Evolutionary conservation across 352 stramenopile species (phyloP), one percentile per base, ranked within the genome.

Genomic region (Elongisporangium prolatum): DNA sequence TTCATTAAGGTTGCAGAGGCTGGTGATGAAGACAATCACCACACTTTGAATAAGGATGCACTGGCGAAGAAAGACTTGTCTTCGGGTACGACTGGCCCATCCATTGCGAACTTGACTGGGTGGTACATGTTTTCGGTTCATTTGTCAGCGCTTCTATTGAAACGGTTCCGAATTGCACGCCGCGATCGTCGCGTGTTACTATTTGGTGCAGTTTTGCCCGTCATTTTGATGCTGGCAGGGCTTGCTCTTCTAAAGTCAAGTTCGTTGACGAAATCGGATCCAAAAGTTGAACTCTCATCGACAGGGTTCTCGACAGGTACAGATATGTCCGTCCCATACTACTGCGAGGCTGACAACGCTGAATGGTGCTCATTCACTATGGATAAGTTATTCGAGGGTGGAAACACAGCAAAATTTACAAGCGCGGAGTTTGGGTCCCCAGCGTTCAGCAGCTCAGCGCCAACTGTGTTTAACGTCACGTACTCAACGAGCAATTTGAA

Each of bases 121-220:
- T 50, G 64, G 7, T 20, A 50, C 14, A 72, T 86, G 52, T 98
- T 98, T 71, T 69, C 78, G 21, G 74, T 82, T 21, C 93, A 98
- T 61, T 75, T 98, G 50, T 63, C 65, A 38, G 91, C 91, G 34
- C 68, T 98, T 49, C 84, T 98, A 52, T 62, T 79, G 25, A 98
- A 98, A 58, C 75, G 95, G 16, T 88, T 92, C 40, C 77, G 84
- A 4, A 94, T 97, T 49, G 96, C 96, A 25, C 86, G 88, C 52
- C 77, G 95, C 44, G 95, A 98, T 68, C 93, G 92, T 17, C 93
- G 95, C 60, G 85, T 96, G 24, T 88, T 96, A 63, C 70, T 95
- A 25, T 94, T 87, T 59, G 78, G 87, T 58, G 66, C 85, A 3
- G 21, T 89, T 2, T 64, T 96, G 21, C 86, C 84, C 10, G 66